Evolutionary conservation across 2,329 filamentous ascomycete species (phyloP), one percentile per base, ranked within the genome.

Genomic region (Coniochaeta ligniaria): DNA sequence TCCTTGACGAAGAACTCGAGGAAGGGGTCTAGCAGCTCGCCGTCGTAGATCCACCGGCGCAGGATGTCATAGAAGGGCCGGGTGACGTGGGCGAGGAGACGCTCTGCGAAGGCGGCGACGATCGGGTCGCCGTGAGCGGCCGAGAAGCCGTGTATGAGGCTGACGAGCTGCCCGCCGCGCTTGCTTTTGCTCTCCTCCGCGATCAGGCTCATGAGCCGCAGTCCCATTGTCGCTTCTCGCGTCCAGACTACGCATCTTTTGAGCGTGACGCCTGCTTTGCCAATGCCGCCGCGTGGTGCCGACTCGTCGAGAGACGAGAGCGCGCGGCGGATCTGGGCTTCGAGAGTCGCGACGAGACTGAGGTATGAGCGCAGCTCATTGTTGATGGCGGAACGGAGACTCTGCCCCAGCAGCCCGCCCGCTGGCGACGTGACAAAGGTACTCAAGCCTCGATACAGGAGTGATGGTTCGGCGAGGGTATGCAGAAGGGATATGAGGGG

Each of bases 201-300:
- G 69, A 99, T 96, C 61, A 96, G 75, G 68, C 91, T 96, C 90
- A 99, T 93, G 60, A 99, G 79, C 17, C 95, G 86, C 66, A 99
- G 76, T 0, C 93, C 95, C 88, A 98, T 96, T 1, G 95, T 99
- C 7, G 95, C 92, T 73, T 99, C 96, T 66, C 94, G 86, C 9
- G 93, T 98, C 96, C 96, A 99, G 26, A 99, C 90, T 2, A 99
- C 90, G 68, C 94, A 98, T 71, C 95, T 83, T 73, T 98, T 98
- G 58, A 99, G 78, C 0, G 95, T 99, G 16, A 99, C 94, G 1
- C 93, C 92, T 0, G 91, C 88, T 68, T 93, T 95, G 6, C 91
- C 89, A 59, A 96, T 86, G 1, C 89, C 88, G 52, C 84, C 83
- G 55, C 87, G 82, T 2, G 89, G 85, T 4, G 84, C 83, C 1